A percentile compares a stretch with the other conserved stretches of the same genome.
Conservation (phyloP, 495 filamentous ascomycete genomes). For the Penicillium diatomitis region DNA sequence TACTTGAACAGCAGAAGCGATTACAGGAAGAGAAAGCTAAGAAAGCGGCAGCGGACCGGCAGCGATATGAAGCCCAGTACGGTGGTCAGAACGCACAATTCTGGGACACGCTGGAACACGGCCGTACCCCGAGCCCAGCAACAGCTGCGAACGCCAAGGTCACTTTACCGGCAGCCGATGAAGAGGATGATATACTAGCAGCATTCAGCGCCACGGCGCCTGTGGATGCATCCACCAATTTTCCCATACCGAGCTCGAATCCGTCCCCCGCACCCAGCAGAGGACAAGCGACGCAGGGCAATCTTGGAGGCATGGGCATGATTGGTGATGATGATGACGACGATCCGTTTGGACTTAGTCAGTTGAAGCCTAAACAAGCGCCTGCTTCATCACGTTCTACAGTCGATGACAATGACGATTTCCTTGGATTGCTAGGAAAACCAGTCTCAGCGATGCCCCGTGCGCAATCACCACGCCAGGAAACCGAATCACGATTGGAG, state of each 20-base stretch:
- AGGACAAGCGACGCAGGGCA: constrained; percentile 16
- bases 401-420: constrained; percentile 60
- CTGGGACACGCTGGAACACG: constrained; percentile 56
- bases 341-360: constrained; percentile 81
- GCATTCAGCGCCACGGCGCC: constrained; percentile 52
- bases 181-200: constrained; percentile 50
- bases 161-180: constrained; percentile 26
- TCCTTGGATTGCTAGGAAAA: constrained; percentile 76
- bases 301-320: constrained; percentile 9
- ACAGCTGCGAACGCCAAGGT: constrained; percentile 46
- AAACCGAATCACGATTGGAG: constrained; percentile 10
- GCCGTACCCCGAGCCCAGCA: constrained; percentile 32
- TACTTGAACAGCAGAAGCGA: constrained; percentile 77
- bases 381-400: constrained; percentile 27
- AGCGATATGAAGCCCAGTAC: constrained; percentile 62
- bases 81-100: constrained; percentile 55
- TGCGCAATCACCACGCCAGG: constrained; percentile 22
- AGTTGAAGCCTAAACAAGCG: constrained; percentile 42
- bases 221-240: constrained; percentile 53
- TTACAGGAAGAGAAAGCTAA: constrained; percentile 67
- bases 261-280: constrained; percentile 21
- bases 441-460: constrained; percentile 72
- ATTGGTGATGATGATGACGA: constrained; percentile 59
- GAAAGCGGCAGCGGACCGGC: constrained; percentile 64
- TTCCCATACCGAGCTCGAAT: constrained; percentile 38